Base-by-base conservation (phyloP, 139 green algal species). In the Penium margaritaceum region DNA sequence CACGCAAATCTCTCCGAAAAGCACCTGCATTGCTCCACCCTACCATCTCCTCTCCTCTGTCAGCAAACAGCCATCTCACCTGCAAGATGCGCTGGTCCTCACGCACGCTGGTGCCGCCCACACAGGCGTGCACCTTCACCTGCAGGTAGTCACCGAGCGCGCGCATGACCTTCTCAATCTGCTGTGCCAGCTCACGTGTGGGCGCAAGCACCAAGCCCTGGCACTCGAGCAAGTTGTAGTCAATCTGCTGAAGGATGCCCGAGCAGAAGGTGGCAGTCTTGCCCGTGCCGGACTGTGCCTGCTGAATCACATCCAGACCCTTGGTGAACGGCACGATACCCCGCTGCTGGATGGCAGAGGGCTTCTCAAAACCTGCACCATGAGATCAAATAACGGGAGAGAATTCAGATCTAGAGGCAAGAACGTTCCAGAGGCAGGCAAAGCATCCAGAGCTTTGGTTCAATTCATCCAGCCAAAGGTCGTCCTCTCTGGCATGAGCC, bases 261-360 rank as follows among this genome's bases (percentile, higher is more conserved):
- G 93, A 91, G 81, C 95, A 99, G 90, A 99, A 99, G 55, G 95
- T 98, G 65, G 94, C 94, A 21, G 95, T 99, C 92, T 99, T 99
- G 83, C 95, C 95, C 6, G 94, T 98, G 55, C 94, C 95, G 24
- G 95, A 99, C 87, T 99, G 95, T 0, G 95, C 95, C 89, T 99
- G 95, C 89, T 99, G 95, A 77, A 99, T 99, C 33, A 99, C 95
- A 67, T 99, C 95, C 70, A 96, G 86, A 15, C 88, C 87, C 86
- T 96, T 96, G 79, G 85, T 91, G 79, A 99, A 97, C 5, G 95
- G 95, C 37, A 99, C 95, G 65, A 99, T 99, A 41, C 95, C 95
- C 82, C 96, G 95, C 87, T 97, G 93, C 89, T 99, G 95, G 79
- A 99, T 99, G 35, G 94, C 92, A 47, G 94, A 98, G 14, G 95